These are phyloP conservation scores for Hypomyces perniciosus DNA, from an alignment of 2,329 filamentous ascomycete species.

Conservation along the genomic window DNA sequence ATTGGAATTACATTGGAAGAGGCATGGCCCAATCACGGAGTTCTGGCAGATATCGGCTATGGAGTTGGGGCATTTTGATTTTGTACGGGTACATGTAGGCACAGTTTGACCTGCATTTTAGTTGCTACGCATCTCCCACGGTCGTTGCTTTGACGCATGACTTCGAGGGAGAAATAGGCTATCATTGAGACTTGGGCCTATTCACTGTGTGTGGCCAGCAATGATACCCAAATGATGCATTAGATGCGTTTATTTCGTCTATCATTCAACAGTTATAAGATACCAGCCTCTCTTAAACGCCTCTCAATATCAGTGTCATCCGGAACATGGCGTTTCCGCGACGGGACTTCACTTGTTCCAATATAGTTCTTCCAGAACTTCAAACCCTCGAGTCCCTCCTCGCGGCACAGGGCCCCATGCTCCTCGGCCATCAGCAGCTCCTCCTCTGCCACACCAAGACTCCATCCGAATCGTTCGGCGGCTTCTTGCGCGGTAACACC, in stretches of 20 bases:
- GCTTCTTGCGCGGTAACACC: constrained; percentile 86
- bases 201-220: no score
- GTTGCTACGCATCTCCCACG: no score
- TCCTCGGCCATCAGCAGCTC: constrained; percentile 98
- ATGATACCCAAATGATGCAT: not conserved
- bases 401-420: constrained; percentile 76
- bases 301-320: constrained; percentile 38
- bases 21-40: no score
- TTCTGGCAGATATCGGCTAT: no score
- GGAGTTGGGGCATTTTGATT: no score
- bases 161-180: no score
- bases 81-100: no score
- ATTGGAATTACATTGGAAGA: no score
- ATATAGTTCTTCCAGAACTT: constrained; percentile 88
- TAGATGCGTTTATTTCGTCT: not conserved
- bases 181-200: no score
- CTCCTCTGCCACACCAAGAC: constrained; percentile 89
- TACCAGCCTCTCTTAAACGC: constrained; percentile 38
- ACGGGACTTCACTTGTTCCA: constrained; percentile 36
- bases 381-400: constrained; percentile 85
- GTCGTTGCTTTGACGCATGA: no score
- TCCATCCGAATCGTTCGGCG: constrained; percentile 91
- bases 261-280: constrained; percentile 20
- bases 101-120: no score
- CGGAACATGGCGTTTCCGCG: constrained; percentile 22